Base-by-base conservation (phyloP, 2,329 filamentous ascomycete genomes). In the Fusarium irregulare region DNA sequence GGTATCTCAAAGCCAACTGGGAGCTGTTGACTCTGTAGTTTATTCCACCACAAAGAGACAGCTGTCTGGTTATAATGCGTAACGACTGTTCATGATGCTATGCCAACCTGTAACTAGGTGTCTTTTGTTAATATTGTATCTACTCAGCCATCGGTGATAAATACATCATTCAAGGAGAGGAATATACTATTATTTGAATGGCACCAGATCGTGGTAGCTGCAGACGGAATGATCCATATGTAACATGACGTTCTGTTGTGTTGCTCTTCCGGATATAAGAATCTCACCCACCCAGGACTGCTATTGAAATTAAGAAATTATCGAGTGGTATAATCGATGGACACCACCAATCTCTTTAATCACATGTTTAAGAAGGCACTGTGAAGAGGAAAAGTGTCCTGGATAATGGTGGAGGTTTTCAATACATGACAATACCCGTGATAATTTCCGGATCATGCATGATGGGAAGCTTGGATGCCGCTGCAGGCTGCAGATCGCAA, bases 401-500 rank as follows among this genome's bases (percentile, higher is more conserved):
- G 30, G 23, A 53, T 25, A 42, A 27, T 28, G 32, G n/a, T n/a
- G 23, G 49, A 25, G 23, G 21, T 41, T 27, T 21, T 18, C 18
- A 18, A 23, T 51, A 42, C 4, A 18, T n/a, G 23, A 27, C 37
- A 25, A 53, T 53, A 27, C 34, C 49, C 34, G 34, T 42, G 49
- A 42, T 42, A 53, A 53, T 53, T 53, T 42, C 34, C 47, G 32
- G 49, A n/a, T 41, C 34, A 42, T 42, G 34, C 49, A 53, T 53
- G 32, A 16, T 18, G n/a, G 12, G n/a, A 42, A 53, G 23, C 49
- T 53, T 53, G 25, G 34, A 42, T 53, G 23, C 34, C 13, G 49
- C 49, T 20, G 34, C 49, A 42, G 34, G 25, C 32, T 53, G 49
- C 23, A 53, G 49, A 53, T 53, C 49, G 32, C 16, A 53, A 53